phyloP scores from a whole-genome alignment of 2,329 filamentous ascomycete species.

The Rugonectria rugulosa region DNA sequence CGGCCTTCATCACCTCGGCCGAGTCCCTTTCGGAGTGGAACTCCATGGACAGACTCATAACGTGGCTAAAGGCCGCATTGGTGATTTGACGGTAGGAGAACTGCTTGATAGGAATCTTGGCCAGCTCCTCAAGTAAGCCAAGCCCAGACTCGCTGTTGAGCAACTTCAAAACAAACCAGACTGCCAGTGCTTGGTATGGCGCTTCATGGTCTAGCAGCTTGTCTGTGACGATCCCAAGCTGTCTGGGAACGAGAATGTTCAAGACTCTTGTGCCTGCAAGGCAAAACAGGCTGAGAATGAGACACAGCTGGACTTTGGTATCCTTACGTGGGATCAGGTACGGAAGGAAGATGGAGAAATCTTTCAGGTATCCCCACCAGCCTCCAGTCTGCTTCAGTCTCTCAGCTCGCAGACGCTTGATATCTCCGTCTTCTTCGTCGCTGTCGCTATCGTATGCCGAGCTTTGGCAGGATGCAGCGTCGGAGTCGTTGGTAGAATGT shows the following conservation, averaged over 20 bases:
- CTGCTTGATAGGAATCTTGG: conserved; percentile 46
- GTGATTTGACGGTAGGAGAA: conserved; percentile 62
- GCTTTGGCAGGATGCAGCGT: conserved; percentile 1
- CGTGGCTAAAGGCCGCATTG: conserved; percentile 69
- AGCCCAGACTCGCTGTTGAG: conserved; percentile 18
- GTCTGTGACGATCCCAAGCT: conserved; percentile 44
- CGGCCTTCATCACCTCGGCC: conserved; percentile 69
- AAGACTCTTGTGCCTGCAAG: conserved; percentile 36
- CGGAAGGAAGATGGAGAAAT: conserved; percentile 42
- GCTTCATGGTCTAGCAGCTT: conserved; percentile 32
- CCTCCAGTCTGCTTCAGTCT: conserved; percentile 40
- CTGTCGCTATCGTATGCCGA: conserved; percentile 1
- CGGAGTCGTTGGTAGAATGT: not conserved
- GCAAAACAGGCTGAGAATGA: conserved; percentile 35
- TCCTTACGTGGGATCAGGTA: conserved; percentile 42
- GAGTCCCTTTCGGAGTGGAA: conserved; percentile 73
- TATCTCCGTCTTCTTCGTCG: conserved; percentile 32
- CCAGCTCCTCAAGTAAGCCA: conserved; percentile 31
- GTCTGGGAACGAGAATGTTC: conserved; percentile 42
- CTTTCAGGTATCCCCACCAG: conserved; percentile 42
- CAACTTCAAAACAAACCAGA: conserved; percentile 30
- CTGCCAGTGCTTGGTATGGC: conserved; percentile 28
- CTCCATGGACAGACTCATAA: conserved; percentile 74
- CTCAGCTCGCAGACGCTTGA: conserved; percentile 39
- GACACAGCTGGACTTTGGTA: conserved; percentile 40